Base-by-base conservation (phyloP, 2,329 filamentous ascomycete genomes). In the Neopestalotiopsis clavispora region DNA sequence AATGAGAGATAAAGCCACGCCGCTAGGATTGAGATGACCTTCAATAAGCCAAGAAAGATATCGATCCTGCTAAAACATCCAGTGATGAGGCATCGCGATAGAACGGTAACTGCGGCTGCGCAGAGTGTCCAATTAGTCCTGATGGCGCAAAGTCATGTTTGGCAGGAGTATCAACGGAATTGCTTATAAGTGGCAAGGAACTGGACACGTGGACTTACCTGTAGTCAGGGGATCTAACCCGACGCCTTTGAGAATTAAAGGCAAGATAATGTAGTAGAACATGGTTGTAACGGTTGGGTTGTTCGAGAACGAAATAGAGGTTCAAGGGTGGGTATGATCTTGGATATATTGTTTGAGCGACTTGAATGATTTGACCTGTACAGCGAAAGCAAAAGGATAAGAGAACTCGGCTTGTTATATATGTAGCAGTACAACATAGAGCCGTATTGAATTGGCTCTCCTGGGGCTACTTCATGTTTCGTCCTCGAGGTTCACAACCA, bases 21-120 rank as follows among this genome's bases (percentile, higher is more conserved):
- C 34, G 34, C 34, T 38, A 38, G 1, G 34, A 38, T 38, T 1
- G 34, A 38, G 1, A 38, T 1, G 5, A 38, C 34, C 34, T 38
- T 38, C 0, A 38, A 0, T 1, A 38, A 3, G 5, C 34, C 34
- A 38, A 38, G 0, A 38, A 38, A 1, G 1, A 38, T 5, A 1
- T 38, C 34, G 5, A 38, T 7, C 10, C 34, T 6, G 10, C 34
- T 38, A 1, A 3, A 38, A 38, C 34, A 38, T 3, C 34, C 34
- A 1, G 34, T 10, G 34, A 38, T 38, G 6, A 38, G 34, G 34
- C 34, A 38, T 10, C 1, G 34, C 1, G 34, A 7, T 6, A 38
- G 34, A 7, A 38, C 34, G 10, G 34, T 38, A 10, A 38, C 34
- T 38, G 34, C 6, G 10, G 34, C 34, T 38, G 6, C 34, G 10